Base-by-base conservation (phyloP, 1,284 basidiomycete species). In the Singerocomus inundabilis region DNA sequence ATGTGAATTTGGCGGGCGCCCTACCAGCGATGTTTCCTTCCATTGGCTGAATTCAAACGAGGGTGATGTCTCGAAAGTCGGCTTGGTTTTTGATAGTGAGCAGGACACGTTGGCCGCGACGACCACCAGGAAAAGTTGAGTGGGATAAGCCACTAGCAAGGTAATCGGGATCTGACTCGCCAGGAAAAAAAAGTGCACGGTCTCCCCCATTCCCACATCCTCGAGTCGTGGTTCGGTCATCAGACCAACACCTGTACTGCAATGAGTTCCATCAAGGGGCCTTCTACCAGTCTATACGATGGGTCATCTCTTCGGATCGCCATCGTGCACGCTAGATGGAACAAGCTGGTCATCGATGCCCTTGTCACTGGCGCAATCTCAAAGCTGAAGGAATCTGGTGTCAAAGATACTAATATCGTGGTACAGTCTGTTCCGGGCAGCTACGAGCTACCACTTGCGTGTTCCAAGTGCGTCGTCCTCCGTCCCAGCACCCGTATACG, bases 301-400 rank as follows among this genome's bases (percentile, higher is more conserved):
- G 93, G 93, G 44, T 87, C 90, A 4, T 57, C 76, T 36, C 77
- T 94, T 54, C 85, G 93, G 51, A 73, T 96, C 53, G 90, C 89
- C 58, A 94, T 98, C 64, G 88, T 98, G 5, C 94, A 96, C 67
- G 91, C 92, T 16, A 78, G 91, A 70, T 98, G 94, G 94, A 98
- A 98, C 76, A 84, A 84, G 61, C 68, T 76, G 24, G 82, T 96
- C 66, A 90, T 98, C 64, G 87, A 91, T 26, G 82, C 91, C 13
- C 82, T 98, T 43, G 76, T 98, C 51, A 72, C 77, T 1, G 94
- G 94, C 38, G 81, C 88, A 9, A 71, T 93, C 51, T 71, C 74
- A 28, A 91, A 88, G 66, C 80, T 98, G 57, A 88, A 82, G 71
- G 84, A 84, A 60, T 77, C 82, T 32, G 95, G 95, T 36, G 94